A percentile compares a stretch with the other conserved stretches of the same genome.
Evolutionary conservation across 1,139 yeast species (phyloP).

Genomic region (Saccharomyces hybrid): DNA sequence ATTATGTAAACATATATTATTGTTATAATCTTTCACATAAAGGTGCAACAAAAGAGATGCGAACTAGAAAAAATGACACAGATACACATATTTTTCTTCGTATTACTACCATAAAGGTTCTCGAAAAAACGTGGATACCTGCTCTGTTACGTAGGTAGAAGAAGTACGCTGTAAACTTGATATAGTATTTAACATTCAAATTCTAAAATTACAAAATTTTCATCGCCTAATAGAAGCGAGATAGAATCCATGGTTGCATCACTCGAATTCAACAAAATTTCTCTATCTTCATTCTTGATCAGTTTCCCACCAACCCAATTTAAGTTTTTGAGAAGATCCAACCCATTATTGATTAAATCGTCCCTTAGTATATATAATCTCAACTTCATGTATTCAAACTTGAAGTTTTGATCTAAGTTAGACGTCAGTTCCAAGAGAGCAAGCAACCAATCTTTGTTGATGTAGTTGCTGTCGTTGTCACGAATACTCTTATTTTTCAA

Average conservation of each 20-base stretch:
- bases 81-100: no score
- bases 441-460: constrained; percentile 22
- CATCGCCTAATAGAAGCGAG: constrained; percentile 18
- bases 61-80: not conserved
- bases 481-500: not conserved
- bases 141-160: no score
- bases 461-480: constrained; percentile 7
- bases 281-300: constrained; percentile 24
- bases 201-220: constrained; percentile 25
- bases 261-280: constrained; percentile 5
- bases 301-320: constrained; percentile 31
- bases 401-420: constrained; percentile 8
- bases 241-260: constrained; percentile 11
- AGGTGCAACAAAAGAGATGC: not conserved
- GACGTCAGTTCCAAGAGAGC: constrained; percentile 24
- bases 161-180: no score
- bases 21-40: no score
- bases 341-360: constrained; percentile 15
- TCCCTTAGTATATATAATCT: constrained; percentile 22
- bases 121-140: no score
- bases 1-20: no score
- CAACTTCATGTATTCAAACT: constrained; percentile 7
- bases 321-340: constrained; percentile 21
- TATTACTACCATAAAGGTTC: no score
- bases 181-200: constrained; percentile 21